These are phyloP conservation scores for Melocanna baccifera DNA, from an alignment of 176 grass and related monocot genomes.

Conservation along the genomic window DNA sequence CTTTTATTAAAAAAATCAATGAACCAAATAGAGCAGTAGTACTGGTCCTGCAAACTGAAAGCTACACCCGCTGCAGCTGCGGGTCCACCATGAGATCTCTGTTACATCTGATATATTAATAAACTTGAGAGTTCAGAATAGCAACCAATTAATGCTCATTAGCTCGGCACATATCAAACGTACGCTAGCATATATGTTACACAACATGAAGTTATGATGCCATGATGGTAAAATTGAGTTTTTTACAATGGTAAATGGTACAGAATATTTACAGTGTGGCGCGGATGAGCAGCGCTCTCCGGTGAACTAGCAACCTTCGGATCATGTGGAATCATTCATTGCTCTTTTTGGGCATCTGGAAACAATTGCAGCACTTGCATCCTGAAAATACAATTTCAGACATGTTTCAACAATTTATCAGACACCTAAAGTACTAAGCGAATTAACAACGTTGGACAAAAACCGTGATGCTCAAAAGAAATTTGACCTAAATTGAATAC, in stretches of 20 bases:
- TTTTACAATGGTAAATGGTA: background rate
- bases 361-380: slow-evolving; percentile 61
- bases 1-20: background rate
- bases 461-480: background rate
- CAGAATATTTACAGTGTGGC: slow-evolving; percentile 31
- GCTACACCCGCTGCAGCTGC: background rate
- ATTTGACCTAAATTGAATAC: background rate
- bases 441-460: background rate
- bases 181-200: no score
- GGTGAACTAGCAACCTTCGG: background rate
- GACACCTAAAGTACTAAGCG: background rate
- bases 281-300: background rate
- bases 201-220: background rate
- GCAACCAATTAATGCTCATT: background rate
- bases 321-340: slow-evolving; percentile 45
- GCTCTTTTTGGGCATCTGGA: slow-evolving; percentile 49
- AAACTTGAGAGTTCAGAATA: background rate
- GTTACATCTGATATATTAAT: background rate
- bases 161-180: background rate
- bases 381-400: slow-evolving; percentile 41
- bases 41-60: slow-evolving; percentile 10
- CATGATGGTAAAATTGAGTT: background rate
- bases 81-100: slow-evolving; percentile 20
- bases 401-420: background rate
- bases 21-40: background rate